phyloP scores from a whole-genome alignment of 2,329 filamentous ascomycete genomes.

The Botrytis fabae region DNA sequence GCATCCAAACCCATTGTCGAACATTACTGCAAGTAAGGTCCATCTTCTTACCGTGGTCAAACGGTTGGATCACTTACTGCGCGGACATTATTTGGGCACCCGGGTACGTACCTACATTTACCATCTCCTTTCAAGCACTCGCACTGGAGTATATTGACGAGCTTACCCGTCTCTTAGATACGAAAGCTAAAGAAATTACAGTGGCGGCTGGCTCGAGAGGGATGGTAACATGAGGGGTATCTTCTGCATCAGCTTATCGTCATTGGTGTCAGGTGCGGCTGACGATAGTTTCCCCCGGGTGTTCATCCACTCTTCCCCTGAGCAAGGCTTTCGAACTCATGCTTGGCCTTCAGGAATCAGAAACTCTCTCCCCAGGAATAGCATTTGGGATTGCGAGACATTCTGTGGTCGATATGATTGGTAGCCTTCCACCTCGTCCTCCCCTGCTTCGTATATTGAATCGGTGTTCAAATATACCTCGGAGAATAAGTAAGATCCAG shows the following conservation, averaged over 20 bases:
- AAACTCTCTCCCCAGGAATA: neutral
- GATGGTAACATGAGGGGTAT: slow-evolving; percentile 4
- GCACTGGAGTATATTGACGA: neutral
- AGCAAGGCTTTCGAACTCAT: neutral
- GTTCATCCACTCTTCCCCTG: neutral
- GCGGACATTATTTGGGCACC: neutral
- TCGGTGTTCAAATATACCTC: neutral
- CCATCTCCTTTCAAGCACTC: neutral
- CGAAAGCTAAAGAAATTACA: slow-evolving; percentile 12
- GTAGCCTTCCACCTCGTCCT: neutral
- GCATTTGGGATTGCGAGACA: neutral
- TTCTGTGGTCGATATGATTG: neutral
- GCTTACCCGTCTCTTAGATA: neutral
- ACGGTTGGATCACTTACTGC: neutral
- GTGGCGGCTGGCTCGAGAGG: neutral
- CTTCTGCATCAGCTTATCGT: neutral
- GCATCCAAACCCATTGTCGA: neutral
- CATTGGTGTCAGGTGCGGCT: slow-evolving; percentile 13
- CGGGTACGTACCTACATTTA: neutral
- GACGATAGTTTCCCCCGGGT: neutral
- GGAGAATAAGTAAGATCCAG: neutral
- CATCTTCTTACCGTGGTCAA: neutral
- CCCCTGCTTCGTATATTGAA: neutral
- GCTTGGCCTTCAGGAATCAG: neutral
- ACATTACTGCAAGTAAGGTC: neutral